Evolutionary conservation across 257 asterid genomes (phyloP), one percentile per base, ranked within the genome.

Genomic region (Asclepias syriaca): DNA sequence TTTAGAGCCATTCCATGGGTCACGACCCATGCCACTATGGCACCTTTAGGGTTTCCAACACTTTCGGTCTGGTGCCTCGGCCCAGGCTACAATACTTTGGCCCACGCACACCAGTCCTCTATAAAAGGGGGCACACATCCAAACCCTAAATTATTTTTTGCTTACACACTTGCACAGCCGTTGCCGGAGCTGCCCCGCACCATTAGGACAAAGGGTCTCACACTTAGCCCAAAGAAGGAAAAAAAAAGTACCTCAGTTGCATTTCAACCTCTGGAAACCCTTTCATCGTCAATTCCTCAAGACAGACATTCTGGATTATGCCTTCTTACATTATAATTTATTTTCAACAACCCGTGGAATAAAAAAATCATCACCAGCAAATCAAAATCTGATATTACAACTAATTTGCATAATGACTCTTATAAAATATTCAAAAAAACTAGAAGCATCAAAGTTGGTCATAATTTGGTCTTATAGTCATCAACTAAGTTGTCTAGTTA

Each of bases 271-370:
- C 90, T 85, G 78, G 91, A 81, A 77, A 93, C 91, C 68, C 98
- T 85, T 81, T 89, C 97, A 79, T 85, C 91, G 82, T 93, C 98
- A 75, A 91, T 78, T 59, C 98, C 98, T 97, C 98, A 93, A 34
- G 98, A 91, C 51, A 93, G 80, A 82, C 96, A 93, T 75, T 93
- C 98, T 32, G 94, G 89, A 74, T 91, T 83, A 60, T 92, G 86
- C 86, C 93, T 87, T 70, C 97, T 89, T 91, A 86, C 83, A 82
- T 72, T 89, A 34, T 4, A 87, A 70, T 97, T 96, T 69, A 93
- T 85, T 82, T 91, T 3, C 97, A 69, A 87, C 86, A 37, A 91
- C 88, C 83, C 87, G 78, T 58, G 96, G 96, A 77, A 92, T 89
- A 76, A 93, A 86, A 78, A 84, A 91, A 83, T 92, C 96, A 78